phyloP scores from a whole-genome alignment of 2,329 filamentous ascomycete genomes.

The Aureobasidium leucospermi region DNA sequence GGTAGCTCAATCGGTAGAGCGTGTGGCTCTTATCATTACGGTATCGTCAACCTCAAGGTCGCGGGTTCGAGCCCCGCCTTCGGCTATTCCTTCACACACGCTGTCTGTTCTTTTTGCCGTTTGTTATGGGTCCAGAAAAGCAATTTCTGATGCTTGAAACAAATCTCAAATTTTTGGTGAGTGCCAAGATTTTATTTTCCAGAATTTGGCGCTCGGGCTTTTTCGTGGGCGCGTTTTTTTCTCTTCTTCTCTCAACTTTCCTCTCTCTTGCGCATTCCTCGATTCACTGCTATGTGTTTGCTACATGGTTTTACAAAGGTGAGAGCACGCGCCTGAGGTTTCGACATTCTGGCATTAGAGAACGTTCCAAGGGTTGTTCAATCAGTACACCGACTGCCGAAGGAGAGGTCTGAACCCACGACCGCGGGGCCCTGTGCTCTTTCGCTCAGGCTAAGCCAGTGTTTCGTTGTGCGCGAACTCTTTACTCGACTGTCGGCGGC shows the following conservation, averaged over 20 bases:
- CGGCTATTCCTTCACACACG: conserved; percentile 20
- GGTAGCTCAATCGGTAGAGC: conserved; percentile 43
- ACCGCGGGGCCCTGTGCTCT: no score
- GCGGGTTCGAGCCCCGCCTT: conserved; percentile 23
- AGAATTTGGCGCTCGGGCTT: background rate
- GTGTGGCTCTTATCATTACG: conserved; percentile 36
- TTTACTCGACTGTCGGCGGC: no score
- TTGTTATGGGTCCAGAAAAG: background rate
- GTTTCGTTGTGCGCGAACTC: no score
- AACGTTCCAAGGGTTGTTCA: no score
- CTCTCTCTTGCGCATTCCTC: background rate
- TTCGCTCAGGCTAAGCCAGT: no score
- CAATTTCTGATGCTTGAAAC: background rate
- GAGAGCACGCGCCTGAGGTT: no score
- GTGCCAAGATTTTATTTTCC: background rate
- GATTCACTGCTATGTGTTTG: no score
- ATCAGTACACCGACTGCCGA: no score
- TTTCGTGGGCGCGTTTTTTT: background rate
- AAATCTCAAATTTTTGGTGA: background rate
- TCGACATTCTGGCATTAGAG: no score
- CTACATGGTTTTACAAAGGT: no score
- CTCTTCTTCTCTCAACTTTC: background rate
- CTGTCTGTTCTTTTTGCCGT: background rate
- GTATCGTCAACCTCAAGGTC: conserved; percentile 19
- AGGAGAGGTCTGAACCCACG: no score